Conservation (phyloP, 106 monocot species). For the Ottelia alismoides region DNA sequence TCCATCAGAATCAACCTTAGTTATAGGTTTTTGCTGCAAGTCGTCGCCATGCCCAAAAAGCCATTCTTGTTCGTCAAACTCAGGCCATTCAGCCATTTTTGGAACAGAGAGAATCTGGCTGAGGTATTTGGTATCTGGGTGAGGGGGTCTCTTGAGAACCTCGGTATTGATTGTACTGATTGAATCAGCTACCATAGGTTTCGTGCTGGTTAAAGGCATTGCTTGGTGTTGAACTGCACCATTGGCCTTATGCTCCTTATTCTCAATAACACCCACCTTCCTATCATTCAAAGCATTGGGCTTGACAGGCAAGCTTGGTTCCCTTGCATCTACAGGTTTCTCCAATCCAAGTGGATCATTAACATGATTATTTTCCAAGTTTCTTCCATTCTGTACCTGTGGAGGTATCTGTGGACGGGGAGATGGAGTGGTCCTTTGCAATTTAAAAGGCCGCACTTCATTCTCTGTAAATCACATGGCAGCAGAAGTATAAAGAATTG, state of each 20-base stretch:
- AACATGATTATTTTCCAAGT: slow-evolving; percentile 8
- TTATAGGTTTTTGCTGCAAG: slow-evolving; percentile 2
- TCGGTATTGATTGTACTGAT: neutral
- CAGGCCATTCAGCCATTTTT: slow-evolving; percentile 40
- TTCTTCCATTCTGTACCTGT: slow-evolving; percentile 39
- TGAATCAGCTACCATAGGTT: neutral
- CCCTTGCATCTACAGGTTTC: slow-evolving; percentile 9
- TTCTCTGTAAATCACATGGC: slow-evolving; percentile 42
- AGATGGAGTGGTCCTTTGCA: slow-evolving; percentile 26
- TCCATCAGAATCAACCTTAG: slow-evolving; percentile 7
- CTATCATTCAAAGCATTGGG: no score
- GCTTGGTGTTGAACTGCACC: slow-evolving; percentile 16
- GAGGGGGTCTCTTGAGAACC: slow-evolving; percentile 21
- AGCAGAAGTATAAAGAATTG: neutral
- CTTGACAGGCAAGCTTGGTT: no score
- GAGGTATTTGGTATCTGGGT: slow-evolving; percentile 52
- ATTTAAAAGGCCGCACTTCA: slow-evolving; percentile 38
- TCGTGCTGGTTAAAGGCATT: no score
- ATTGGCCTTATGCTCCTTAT: slow-evolving; percentile 26
- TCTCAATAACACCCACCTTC: slow-evolving; percentile 11
- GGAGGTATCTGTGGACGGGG: no score
- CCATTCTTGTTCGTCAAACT: slow-evolving; percentile 48
- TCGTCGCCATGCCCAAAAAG: slow-evolving; percentile 21
- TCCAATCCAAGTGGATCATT: slow-evolving; percentile 5
- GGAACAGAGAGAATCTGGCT: slow-evolving; percentile 34